Evolutionary conservation across 1,284 basidiomycete genomes (phyloP).

Genomic region (Anthracocystis panici-leucophaei): DNA sequence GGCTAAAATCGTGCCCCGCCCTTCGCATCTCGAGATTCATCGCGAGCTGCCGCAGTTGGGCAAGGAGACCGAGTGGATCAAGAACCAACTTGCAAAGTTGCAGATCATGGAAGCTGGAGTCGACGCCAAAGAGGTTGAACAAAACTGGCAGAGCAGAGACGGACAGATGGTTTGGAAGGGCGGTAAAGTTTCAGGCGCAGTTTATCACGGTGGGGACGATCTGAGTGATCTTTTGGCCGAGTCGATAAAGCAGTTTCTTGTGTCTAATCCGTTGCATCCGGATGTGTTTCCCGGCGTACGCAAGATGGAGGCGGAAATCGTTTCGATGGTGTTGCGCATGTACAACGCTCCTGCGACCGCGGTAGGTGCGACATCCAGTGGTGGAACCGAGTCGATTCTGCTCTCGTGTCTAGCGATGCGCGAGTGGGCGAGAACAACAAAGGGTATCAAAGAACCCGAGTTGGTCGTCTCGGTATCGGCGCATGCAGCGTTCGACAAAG

Average conservation of each 20-base stretch:
- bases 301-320: slow-evolving; percentile 97
- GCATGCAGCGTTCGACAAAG: slow-evolving; percentile 96
- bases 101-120: slow-evolving; percentile 59
- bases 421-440: slow-evolving; percentile 87
- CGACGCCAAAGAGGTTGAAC: slow-evolving; percentile 30
- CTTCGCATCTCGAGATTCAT: slow-evolving; percentile 46
- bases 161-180: slow-evolving; percentile 63
- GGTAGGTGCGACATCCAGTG: slow-evolving; percentile 87
- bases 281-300: slow-evolving; percentile 93
- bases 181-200: slow-evolving; percentile 68
- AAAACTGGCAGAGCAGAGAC: slow-evolving; percentile 46
- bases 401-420: slow-evolving; percentile 94
- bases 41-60: slow-evolving; percentile 58
- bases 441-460: slow-evolving; percentile 90
- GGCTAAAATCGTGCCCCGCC: slow-evolving; percentile 59
- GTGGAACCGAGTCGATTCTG: slow-evolving; percentile 94
- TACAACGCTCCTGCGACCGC: slow-evolving; percentile 85
- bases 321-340: slow-evolving; percentile 85
- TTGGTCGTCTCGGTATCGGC: slow-evolving; percentile 89
- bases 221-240: slow-evolving; percentile 59
- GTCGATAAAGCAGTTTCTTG: slow-evolving; percentile 60
- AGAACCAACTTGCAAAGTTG: slow-evolving; percentile 55
- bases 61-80: slow-evolving; percentile 58
- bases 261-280: slow-evolving; percentile 91
- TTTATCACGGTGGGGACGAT: slow-evolving; percentile 69